phyloP scores from a whole-genome alignment of 2,329 filamentous ascomycete genomes.

The Ophiocordyceps camponoti-floridani region DNA sequence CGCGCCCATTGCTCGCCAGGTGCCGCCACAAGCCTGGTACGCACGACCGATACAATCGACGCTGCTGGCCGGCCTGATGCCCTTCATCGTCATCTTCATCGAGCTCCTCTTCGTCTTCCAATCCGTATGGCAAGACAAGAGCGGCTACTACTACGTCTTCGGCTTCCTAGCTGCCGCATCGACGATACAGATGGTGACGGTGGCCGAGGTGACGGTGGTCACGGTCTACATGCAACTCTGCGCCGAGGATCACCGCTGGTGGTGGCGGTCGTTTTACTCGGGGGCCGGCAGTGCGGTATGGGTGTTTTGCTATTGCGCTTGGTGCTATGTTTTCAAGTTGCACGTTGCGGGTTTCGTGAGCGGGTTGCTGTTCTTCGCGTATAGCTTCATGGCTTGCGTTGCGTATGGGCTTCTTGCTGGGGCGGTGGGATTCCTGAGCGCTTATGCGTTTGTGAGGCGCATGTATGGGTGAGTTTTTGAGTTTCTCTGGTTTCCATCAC shows the following conservation, averaged over 20 bases:
- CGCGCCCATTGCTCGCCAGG: constrained; percentile 49
- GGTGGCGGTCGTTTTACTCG: constrained; percentile 76
- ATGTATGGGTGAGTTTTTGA: constrained; percentile 52
- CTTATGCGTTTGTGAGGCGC: constrained; percentile 66
- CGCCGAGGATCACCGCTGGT: constrained; percentile 78
- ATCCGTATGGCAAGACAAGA: constrained; percentile 79
- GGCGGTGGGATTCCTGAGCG: constrained; percentile 68
- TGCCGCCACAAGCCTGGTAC: constrained; percentile 65
- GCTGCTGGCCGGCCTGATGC: constrained; percentile 58
- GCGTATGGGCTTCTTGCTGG: constrained; percentile 70
- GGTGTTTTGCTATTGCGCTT: constrained; percentile 69
- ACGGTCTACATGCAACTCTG: constrained; percentile 70
- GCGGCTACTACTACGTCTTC: constrained; percentile 82
- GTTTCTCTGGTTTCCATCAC: neutral
- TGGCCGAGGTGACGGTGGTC: constrained; percentile 71
- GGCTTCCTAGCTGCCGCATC: constrained; percentile 65
- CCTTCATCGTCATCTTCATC: constrained; percentile 78
- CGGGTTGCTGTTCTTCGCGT: constrained; percentile 68
- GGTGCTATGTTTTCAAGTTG: constrained; percentile 68
- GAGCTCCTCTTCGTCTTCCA: constrained; percentile 78
- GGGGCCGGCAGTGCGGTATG: constrained; percentile 62
- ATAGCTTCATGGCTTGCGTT: constrained; percentile 64
- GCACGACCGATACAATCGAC: constrained; percentile 42
- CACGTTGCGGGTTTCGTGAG: constrained; percentile 69
- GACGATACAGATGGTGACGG: constrained; percentile 53